Evolutionary conservation across 2,329 filamentous ascomycete species (phyloP).

Genomic region (Albifimbria verrucaria): DNA sequence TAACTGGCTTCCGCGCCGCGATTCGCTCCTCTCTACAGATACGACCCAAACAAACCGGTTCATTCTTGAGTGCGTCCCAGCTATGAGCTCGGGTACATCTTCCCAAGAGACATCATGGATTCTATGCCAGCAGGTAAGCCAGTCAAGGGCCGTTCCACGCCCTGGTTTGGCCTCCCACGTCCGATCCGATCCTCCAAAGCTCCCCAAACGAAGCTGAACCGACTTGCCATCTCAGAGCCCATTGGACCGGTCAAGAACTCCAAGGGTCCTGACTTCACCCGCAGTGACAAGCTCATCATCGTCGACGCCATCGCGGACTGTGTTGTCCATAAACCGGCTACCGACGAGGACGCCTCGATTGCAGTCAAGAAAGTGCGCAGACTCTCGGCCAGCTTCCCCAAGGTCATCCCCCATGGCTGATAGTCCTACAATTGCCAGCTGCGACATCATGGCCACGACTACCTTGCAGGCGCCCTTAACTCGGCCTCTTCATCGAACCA

Average conservation of each 20-base stretch:
- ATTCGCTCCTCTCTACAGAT: too few species aligned
- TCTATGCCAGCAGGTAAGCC: neutral
- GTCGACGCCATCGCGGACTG: constrained; percentile 34
- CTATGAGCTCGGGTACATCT: too few species aligned
- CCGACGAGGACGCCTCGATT: constrained; percentile 4
- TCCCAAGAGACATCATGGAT: neutral
- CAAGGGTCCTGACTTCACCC: constrained; percentile 29
- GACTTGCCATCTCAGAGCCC: constrained; percentile 31
- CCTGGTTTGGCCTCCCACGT: neutral
- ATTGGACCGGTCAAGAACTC: constrained; percentile 35
- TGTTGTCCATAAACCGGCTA: constrained; percentile 14
- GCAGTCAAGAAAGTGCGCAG: constrained; percentile 17
- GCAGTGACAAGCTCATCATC: constrained; percentile 30
- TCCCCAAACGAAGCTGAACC: constrained; percentile 15
- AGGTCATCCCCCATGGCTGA: constrained; percentile 17
- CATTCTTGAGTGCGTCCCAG: too few species aligned
- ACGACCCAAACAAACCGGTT: too few species aligned
- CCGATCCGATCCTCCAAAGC: constrained; percentile 1
- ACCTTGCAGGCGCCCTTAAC: constrained; percentile 10
- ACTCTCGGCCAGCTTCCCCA: constrained; percentile 27
- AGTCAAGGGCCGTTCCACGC: neutral
- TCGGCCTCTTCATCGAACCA: constrained; percentile 10
- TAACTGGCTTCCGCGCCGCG: too few species aligned
- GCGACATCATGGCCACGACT: constrained; percentile 19
- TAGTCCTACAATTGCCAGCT: constrained; percentile 26